Evolutionary conservation across 176 grass and related monocot species (phyloP), one percentile per base, ranked within the genome.

Genomic region (Tillandsia leiboldiana): DNA sequence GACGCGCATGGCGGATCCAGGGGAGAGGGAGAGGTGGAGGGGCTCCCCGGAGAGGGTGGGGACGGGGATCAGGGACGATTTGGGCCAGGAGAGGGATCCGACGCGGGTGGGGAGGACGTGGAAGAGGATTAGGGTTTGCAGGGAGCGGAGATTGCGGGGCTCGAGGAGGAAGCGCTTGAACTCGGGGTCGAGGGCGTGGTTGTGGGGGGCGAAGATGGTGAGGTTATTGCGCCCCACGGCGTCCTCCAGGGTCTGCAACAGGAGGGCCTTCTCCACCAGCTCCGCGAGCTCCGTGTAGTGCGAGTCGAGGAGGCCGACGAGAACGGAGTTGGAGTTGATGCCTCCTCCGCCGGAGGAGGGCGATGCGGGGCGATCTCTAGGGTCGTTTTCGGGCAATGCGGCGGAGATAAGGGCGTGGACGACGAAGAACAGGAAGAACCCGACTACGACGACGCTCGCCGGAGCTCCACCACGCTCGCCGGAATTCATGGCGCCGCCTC

Each of bases 111-210:
- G 90, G 26, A 95, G 54, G 72, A 90, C 82, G 78, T 95, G 86
- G 81, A 79, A 84, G 59, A 95, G 86, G 63, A 95, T 75, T 1
- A 95, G 78, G 1, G 59, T 74, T 70, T 94, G 86, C 4, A 94
- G 71, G 0, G 83, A 82, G 0, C 53, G 57, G 23, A 95, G 83
- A 70, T 96, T 96, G 59, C 89, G 66, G 0, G 93, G 93, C 77
- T 96, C 80, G 33, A 96, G 83, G 10, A 96, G 93, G 76, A 96
- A 96, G 15, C 79, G 86, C 59, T 73, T 71, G 81, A 96, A 92
- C 81, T 90, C 93, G 7, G 86, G 89, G 73, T 96, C 84, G 1
- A 96, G 81, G 3, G 89, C 86, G 2, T 88, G 76, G 74, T 96
- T 96, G 8, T 78, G 73, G 0, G 89, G 89, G 3, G 89, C 86